Evolutionary conservation across 2,329 filamentous ascomycete species (phyloP), one percentile per base, ranked within the genome.

Genomic region (Ceratocystis albifundus): DNA sequence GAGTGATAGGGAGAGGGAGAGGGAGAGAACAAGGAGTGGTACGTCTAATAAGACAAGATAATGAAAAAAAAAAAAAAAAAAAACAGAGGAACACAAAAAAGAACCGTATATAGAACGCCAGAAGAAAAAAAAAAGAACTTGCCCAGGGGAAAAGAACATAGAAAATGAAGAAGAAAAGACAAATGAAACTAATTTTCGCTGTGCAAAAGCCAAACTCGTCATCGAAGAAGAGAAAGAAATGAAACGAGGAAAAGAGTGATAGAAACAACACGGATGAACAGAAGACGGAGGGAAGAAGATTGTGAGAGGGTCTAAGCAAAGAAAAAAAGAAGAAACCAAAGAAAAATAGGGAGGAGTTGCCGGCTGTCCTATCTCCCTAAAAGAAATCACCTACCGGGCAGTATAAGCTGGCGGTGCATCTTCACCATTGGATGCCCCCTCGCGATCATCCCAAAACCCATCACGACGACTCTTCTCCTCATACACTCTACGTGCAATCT

Each of bases 401-500:
- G 86, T 80, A 72, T 87, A 87, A 67, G 84, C 83, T 32, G 84
- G 84, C 4, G 84, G 84, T 4, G 77, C 74, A 61, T 84, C 81
- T 68, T 85, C 81, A 22, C 46, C 36, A 41, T 41, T 41, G 3
- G 36, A 41, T 41, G 36, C 36, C 36, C 36, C 4, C 36, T 41
- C 36, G 65, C 78, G 76, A 67, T 84, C 82, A 53, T 80, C 77
- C 80, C 80, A 83, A 64, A 80, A 77, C 4, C 75, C 75, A 30
- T 78, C 76, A 65, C 82, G 78, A 45, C 80, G 78, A 65, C 80
- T 78, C 76, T 96, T 94, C 76, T 96, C 89, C 71, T 96, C 89
- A 70, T 93, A 89, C 70, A 96, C 90, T 66, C 90, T 88, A 63
- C 86, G 81, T 45, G 91, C 90, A 71, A 97, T 93, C 75, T 97